Conservation (phyloP, 306 rosid species). For the Lathyrus tuberosus region DNA sequence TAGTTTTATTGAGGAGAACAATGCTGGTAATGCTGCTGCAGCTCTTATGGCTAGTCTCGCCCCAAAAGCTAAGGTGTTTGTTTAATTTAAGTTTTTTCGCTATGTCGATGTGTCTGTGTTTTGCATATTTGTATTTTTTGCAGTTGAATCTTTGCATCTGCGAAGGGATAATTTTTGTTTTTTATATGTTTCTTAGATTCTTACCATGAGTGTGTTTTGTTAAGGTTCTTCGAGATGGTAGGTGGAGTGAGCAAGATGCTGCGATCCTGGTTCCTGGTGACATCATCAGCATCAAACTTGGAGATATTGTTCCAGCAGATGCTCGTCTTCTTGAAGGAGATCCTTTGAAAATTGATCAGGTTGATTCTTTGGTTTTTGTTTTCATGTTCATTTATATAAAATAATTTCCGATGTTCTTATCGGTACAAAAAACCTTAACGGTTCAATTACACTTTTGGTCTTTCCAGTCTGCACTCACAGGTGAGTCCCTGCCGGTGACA, state of each 20-base stretch:
- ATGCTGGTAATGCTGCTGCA: conserved; percentile 98
- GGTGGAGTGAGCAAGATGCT: conserved; percentile 94
- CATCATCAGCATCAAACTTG: conserved; percentile 83
- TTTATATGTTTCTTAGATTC: conserved; percentile 24
- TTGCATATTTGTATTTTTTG: not conserved
- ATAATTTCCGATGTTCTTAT: conserved; percentile 16
- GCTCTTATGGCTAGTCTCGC: conserved; percentile 99
- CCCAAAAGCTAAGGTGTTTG: conserved; percentile 95
- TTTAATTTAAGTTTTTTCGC: conserved; percentile 18
- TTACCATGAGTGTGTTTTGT: conserved; percentile 40
- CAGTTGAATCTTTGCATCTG: conserved; percentile 23
- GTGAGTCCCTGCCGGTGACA: conserved; percentile 94
- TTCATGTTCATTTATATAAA: not conserved
- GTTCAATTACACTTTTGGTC: conserved; percentile 22
- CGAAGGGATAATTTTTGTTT: conserved; percentile 2
- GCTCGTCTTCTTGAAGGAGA: conserved; percentile 98
- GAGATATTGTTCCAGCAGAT: conserved; percentile 93
- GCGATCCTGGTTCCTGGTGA: conserved; percentile 89
- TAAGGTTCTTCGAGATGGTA: conserved; percentile 96
- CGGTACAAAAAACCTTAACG: not conserved
- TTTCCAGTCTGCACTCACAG: conserved; percentile 93
- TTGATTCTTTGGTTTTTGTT: conserved; percentile 24
- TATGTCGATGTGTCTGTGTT: not conserved
- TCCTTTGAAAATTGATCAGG: conserved; percentile 97
- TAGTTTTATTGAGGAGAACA: conserved; percentile 97